Evolutionary conservation across 306 rosid genomes (phyloP), one percentile per base, ranked within the genome.

Genomic region (Acacia crassicarpa): DNA sequence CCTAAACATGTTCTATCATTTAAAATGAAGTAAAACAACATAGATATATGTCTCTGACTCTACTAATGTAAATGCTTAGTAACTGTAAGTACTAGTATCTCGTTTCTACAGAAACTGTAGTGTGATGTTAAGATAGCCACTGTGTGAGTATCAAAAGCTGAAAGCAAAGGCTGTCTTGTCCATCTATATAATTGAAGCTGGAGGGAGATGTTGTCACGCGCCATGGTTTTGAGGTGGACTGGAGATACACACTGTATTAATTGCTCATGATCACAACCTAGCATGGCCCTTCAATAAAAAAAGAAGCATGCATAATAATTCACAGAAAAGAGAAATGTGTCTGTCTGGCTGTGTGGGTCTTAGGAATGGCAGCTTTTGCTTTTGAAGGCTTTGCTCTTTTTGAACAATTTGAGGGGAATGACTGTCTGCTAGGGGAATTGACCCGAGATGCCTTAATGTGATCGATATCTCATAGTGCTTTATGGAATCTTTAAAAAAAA

Each of bases 391-490:
- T 71, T 71, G 10, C 75, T 40, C 74, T 43, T 71, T 71, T 71
- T 71, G 75, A 71, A 71, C 58, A 71, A 71, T 71, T 71, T 71
- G 45, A 22, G 75, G 75, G 58, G 75, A 71, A 71, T 71, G 75
- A 71, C 58, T 71, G 75, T 23, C 75, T 44, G 38, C 58, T 44
- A 40, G 8, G 58, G 22, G 32, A 23, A 45, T 71, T 22, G 58
- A 71, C 40, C 40, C 10, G 3, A 71, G 58, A 45, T 6, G 13
- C 13, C 75, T 22, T 13, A 70, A 22, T 45, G 40, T 71, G 75
- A 71, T 71, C 35, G 75, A 45, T 45, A 44, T 40, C 75, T 44
- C 58, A 71, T 25, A 44, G 58, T 71, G 56, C 58, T 71, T 45
- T 45, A 71, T 44, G 58, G 58, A 71, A 71, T 71, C 75, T 71